Evolutionary conservation across 345 rosid genomes (phyloP).

Genomic region (Eucalyptus grandis): DNA sequence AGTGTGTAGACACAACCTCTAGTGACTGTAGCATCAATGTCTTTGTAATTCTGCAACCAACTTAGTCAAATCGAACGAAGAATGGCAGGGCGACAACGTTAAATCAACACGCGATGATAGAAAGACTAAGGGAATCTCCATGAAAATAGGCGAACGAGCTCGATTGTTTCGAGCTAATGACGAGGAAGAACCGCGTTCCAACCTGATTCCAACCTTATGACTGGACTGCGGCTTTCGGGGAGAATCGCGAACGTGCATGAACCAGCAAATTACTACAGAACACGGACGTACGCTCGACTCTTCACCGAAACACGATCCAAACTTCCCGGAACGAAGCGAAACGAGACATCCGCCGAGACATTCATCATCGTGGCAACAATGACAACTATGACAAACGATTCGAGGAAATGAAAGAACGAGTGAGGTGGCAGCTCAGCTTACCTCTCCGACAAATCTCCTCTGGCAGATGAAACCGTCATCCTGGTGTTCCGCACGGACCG

Average conservation of each 20-base stretch:
- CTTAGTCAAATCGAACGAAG: not conserved
- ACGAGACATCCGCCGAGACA: not conserved
- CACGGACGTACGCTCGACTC: not conserved
- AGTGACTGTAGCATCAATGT: not conserved
- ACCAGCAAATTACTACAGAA: not conserved
- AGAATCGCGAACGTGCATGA: not conserved
- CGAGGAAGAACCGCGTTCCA: not conserved
- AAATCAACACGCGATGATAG: not conserved
- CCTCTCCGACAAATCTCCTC: not conserved
- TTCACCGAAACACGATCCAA: not conserved
- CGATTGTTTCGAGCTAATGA: not conserved
- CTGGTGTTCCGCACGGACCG: not conserved
- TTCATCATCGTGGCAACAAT: not conserved
- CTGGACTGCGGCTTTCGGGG: not conserved
- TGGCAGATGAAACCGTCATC: not conserved
- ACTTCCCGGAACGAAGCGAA: not conserved
- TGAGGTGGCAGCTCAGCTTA: not conserved
- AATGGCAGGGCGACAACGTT: not conserved
- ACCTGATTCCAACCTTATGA: not conserved
- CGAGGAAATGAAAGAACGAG: not conserved
- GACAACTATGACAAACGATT: not conserved
- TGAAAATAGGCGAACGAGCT: not conserved
- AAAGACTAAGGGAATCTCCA: not conserved
- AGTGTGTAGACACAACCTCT: not conserved
- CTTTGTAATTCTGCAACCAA: not conserved